Conservation (phyloP, 2,329 filamentous ascomycete species). For the Corinectria fuckeliana region DNA sequence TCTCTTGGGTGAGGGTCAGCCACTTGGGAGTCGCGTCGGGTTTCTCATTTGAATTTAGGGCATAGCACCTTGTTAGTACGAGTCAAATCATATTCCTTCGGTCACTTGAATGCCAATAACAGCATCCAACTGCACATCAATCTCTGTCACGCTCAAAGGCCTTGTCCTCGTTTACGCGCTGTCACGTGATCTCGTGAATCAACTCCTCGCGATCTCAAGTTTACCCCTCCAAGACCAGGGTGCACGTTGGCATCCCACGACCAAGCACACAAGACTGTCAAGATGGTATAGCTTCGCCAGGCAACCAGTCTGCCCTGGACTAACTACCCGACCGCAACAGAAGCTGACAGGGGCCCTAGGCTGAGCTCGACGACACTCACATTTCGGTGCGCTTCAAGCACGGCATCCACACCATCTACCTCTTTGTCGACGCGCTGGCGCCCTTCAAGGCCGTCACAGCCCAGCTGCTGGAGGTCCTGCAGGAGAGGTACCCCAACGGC, state of each 20-base stretch:
- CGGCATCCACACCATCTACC: slow-evolving; percentile 72
- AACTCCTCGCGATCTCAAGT: background rate
- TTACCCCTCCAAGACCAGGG: slow-evolving; percentile 9
- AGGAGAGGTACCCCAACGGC: slow-evolving; percentile 62
- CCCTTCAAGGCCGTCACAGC: slow-evolving; percentile 63
- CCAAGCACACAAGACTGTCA: slow-evolving; percentile 2
- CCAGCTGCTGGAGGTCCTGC: slow-evolving; percentile 64
- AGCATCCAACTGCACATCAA: too few species aligned
- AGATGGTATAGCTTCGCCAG: slow-evolving; percentile 16
- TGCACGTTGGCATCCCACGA: background rate
- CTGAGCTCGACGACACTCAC: slow-evolving; percentile 53
- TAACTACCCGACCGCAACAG: background rate
- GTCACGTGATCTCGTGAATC: slow-evolving; percentile 41
- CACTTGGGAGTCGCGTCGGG: too few species aligned
- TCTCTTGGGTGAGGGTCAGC: too few species aligned
- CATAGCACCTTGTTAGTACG: too few species aligned
- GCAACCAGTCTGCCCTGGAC: background rate
- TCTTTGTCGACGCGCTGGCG: slow-evolving; percentile 66
- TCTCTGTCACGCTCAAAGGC: too few species aligned
- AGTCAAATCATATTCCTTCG: too few species aligned
- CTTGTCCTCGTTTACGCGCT: slow-evolving; percentile 29
- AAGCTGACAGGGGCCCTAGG: slow-evolving; percentile 18
- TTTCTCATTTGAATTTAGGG: too few species aligned
- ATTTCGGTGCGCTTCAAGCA: slow-evolving; percentile 76
- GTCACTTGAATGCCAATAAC: too few species aligned